Evolutionary conservation across 2,329 filamentous ascomycete genomes (phyloP).

Genomic region (Zymoseptoria brevis): DNA sequence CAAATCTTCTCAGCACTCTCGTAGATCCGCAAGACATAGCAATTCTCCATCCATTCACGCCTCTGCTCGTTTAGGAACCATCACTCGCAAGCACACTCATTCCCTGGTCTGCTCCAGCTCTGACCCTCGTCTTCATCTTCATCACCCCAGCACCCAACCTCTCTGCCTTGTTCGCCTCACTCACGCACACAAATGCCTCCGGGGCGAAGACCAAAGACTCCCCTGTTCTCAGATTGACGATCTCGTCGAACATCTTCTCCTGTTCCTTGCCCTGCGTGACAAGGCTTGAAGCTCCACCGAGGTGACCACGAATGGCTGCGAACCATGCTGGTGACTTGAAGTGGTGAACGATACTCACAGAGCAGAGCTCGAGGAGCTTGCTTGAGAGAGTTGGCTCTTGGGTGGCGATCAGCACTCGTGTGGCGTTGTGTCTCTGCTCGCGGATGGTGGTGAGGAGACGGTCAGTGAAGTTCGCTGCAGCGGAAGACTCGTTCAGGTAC

Average conservation of each 20-base stretch:
- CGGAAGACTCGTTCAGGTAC: conserved; percentile 47
- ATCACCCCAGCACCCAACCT: conserved; percentile 19
- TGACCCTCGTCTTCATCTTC: conserved; percentile 23
- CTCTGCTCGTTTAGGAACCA: neutral
- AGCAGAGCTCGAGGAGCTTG: conserved; percentile 61
- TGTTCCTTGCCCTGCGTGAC: conserved; percentile 5
- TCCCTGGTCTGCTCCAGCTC: conserved; percentile 24
- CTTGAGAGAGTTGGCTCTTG: conserved; percentile 69
- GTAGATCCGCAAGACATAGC: neutral
- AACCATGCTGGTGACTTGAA: conserved; percentile 63
- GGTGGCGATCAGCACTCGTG: conserved; percentile 59
- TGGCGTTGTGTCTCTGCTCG: conserved; percentile 61
- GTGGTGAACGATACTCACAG: conserved; percentile 62
- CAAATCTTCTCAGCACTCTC: neutral
- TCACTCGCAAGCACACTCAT: conserved; percentile 20
- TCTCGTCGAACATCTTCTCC: conserved; percentile 22
- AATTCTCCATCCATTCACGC: neutral
- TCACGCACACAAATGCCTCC: conserved; percentile 16
- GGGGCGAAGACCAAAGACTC: conserved; percentile 30
- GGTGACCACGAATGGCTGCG: conserved; percentile 35
- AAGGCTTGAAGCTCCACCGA: conserved; percentile 38
- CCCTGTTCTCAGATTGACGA: conserved; percentile 24
- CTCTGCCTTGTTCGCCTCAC: conserved; percentile 10
- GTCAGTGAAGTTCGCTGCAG: conserved; percentile 53
- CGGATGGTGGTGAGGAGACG: conserved; percentile 56